A percentile compares a stretch with the other conserved stretches of the same genome.
Conservation (phyloP, 1,284 basidiomycete genomes). For the Amylostereum areolatum region DNA sequence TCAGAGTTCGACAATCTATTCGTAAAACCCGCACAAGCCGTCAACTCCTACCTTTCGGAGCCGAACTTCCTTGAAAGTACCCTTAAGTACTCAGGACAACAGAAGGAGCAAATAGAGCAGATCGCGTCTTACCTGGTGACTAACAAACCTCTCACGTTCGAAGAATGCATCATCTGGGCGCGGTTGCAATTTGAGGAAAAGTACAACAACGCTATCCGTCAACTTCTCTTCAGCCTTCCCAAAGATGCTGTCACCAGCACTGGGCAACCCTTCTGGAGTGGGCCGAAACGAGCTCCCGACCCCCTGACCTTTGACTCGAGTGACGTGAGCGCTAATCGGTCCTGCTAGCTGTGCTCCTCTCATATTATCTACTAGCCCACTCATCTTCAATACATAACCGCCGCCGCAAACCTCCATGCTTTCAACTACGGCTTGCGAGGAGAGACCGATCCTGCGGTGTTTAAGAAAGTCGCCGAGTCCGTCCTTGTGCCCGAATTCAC, state of each 20-base stretch:
- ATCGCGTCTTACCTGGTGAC: constrained; percentile 90
- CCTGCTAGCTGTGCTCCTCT: background rate
- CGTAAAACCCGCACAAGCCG: constrained; percentile 90
- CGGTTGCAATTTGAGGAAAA: constrained; percentile 93
- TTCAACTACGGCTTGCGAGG: constrained; percentile 98
- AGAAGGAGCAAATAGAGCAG: constrained; percentile 87
- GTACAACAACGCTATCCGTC: constrained; percentile 92
- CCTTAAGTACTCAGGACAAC: constrained; percentile 86
- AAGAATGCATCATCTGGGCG: constrained; percentile 98
- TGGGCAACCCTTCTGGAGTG: constrained; percentile 95
- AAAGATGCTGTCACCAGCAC: constrained; percentile 88
- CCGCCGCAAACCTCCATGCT: constrained; percentile 95
- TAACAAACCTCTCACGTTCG: constrained; percentile 90
- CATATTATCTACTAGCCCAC: constrained; percentile 48
- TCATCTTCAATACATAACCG: constrained; percentile 87
- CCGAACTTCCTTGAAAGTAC: constrained; percentile 93
- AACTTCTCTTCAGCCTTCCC: constrained; percentile 91
- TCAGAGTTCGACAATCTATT: constrained; percentile 92
- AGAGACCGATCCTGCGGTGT: constrained; percentile 72
- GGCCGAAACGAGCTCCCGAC: constrained; percentile 98
- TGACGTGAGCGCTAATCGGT: constrained; percentile 53
- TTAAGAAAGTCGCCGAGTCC: constrained; percentile 83
- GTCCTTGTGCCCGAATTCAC: constrained; percentile 90
- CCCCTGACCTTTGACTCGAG: constrained; percentile 82
- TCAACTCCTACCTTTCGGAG: constrained; percentile 96